These are phyloP conservation scores for Limtongozyma cylindracea DNA, from an alignment of 805 yeast species.

Conservation along the genomic window DNA sequence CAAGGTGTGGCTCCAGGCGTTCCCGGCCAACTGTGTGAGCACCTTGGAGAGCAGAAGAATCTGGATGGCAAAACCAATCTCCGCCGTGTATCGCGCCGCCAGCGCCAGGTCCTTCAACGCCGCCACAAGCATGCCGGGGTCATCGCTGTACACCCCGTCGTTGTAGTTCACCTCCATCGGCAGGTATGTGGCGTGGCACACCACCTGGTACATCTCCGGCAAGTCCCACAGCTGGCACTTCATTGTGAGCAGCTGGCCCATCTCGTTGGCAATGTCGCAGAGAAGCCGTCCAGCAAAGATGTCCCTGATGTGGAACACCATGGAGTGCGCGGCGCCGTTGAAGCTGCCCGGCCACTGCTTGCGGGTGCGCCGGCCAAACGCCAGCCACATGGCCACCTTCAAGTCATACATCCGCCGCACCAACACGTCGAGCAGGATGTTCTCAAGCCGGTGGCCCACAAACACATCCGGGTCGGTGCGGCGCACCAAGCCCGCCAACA, in stretches of 20 bases:
- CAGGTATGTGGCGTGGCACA: conserved; percentile 34
- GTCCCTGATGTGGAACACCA: conserved; percentile 34
- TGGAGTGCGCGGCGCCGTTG: conserved; percentile 16
- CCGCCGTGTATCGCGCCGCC: conserved; percentile 47
- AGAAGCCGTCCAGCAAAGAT: conserved; percentile 65
- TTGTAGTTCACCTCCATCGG: conserved; percentile 55
- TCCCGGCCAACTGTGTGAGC: conserved; percentile 83
- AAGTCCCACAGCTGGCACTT: conserved; percentile 92
- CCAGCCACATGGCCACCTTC: conserved; percentile 51
- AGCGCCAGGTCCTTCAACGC: conserved; percentile 44
- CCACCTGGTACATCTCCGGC: conserved; percentile 70
- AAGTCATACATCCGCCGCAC: conserved; percentile 61
- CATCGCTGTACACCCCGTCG: conserved; percentile 37
- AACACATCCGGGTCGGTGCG: conserved; percentile 76
- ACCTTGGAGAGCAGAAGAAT: conserved; percentile 76
- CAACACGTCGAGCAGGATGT: conserved; percentile 51
- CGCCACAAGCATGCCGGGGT: conserved; percentile 38
- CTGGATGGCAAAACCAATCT: conserved; percentile 62
- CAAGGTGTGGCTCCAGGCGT: conserved; percentile 88
- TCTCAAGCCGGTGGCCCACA: conserved; percentile 71
- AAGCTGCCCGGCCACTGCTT: conserved; percentile 57
- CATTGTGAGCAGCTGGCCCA: conserved; percentile 79
- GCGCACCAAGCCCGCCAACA: conserved; percentile 47
- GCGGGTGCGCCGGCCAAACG: conserved; percentile 62
- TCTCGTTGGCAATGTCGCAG: conserved; percentile 83